Percentiles rank a stretch among this genome's conserved stretches.
Conservation (phyloP, 441 rosid species). For the Populus hybrid region DNA sequence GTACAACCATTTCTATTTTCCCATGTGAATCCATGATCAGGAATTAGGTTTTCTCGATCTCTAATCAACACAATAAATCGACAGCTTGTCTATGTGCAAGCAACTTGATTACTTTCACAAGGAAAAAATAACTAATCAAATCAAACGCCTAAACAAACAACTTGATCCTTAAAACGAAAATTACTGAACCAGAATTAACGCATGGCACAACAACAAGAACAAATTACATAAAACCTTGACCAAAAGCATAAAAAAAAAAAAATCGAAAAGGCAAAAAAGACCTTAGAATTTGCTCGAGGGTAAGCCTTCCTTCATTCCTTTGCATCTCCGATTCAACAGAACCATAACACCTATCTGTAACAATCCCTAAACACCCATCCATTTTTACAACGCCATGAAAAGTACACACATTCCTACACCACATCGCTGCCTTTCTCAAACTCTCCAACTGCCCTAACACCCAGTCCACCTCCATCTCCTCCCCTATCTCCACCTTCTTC, state of each 20-base stretch:
- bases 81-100: not conserved
- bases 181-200: not conserved
- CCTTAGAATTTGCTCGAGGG: slow-evolving; percentile 95
- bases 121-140: not conserved
- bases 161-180: not conserved
- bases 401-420: slow-evolving; percentile 95
- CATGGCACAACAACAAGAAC: not conserved
- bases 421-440: slow-evolving; percentile 72
- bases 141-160: not conserved
- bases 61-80: not conserved
- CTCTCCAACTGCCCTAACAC: slow-evolving; percentile 77
- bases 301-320: slow-evolving; percentile 88
- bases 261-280: slow-evolving; percentile 13
- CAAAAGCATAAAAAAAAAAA: not conserved
- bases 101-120: not conserved
- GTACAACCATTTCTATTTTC: no score
- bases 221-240: not conserved
- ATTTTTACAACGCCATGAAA: slow-evolving; percentile 83
- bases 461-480: slow-evolving; percentile 85
- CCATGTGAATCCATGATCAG: no score
- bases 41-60: not conserved
- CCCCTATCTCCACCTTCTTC: slow-evolving; percentile 62
- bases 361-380: slow-evolving; percentile 63
- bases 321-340: slow-evolving; percentile 93
- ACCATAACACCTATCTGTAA: slow-evolving; percentile 81